Conservation (phyloP, 306 rosid species). For the Hylodesmum podocarpum region DNA sequence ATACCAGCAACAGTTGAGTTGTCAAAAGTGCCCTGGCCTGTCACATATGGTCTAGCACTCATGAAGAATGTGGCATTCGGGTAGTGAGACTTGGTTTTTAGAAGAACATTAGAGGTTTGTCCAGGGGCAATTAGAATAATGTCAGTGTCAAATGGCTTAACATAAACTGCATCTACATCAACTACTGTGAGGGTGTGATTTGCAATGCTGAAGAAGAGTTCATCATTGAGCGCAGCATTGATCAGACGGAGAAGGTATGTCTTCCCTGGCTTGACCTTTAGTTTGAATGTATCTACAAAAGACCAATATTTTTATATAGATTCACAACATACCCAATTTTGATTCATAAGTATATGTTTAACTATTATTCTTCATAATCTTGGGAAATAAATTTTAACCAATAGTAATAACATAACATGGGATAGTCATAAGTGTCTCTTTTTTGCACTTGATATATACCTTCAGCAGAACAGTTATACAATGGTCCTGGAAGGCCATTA, state of each 20-base stretch:
- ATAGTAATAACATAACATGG: background rate
- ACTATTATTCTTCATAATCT: background rate
- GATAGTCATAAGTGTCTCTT: background rate
- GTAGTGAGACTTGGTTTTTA: conserved; percentile 45
- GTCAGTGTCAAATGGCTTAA: conserved; percentile 51
- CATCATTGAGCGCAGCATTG: conserved; percentile 70
- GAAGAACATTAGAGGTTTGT: conserved; percentile 63
- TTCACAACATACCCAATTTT: background rate
- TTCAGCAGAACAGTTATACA: conserved; percentile 61
- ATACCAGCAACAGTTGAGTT: conserved; percentile 65
- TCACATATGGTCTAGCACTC: conserved; percentile 54
- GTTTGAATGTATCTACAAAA: conserved; percentile 53
- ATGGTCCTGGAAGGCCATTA: conserved; percentile 67
- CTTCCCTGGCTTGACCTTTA: conserved; percentile 57
- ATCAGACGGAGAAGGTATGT: conserved; percentile 62
- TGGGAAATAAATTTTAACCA: background rate
- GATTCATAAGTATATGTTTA: background rate
- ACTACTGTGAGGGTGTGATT: conserved; percentile 62
- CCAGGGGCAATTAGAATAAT: conserved; percentile 59
- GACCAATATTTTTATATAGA: background rate
- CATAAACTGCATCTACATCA: conserved; percentile 60
- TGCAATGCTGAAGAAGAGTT: conserved; percentile 71
- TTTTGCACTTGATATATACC: conserved; percentile 30
- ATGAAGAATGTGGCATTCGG: conserved; percentile 64
- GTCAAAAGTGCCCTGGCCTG: conserved; percentile 63